A percentile compares a stretch with the other conserved stretches of the same genome.
Evolutionary conservation across 202 grass and related monocot species (phyloP).

Genomic region (Setaria italica): DNA sequence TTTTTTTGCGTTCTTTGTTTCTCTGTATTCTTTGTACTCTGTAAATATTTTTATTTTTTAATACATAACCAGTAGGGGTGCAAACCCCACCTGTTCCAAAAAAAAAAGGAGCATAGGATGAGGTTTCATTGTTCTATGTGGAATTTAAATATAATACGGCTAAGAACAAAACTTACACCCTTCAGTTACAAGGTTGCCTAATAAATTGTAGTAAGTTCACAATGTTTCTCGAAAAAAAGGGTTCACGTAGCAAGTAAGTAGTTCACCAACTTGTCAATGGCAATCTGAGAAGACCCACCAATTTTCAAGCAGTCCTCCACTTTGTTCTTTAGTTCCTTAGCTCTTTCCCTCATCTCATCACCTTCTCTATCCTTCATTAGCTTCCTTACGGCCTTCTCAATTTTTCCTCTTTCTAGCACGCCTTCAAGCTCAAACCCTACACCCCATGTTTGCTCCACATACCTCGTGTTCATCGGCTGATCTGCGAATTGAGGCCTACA

Average conservation of each 20-base stretch:
- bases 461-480: constrained; percentile 74
- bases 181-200: too few species aligned
- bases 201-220: too few species aligned
- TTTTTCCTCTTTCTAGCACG: constrained; percentile 33
- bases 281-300: constrained; percentile 40
- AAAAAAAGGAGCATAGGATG: too few species aligned
- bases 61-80: too few species aligned
- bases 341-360: constrained; percentile 44
- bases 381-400: constrained; percentile 39
- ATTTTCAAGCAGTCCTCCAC: background rate
- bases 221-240: background rate
- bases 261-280: constrained; percentile 44
- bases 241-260: background rate
- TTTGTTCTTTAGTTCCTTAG: constrained; percentile 29
- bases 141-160: too few species aligned
- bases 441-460: constrained; percentile 53
- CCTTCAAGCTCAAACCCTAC: constrained; percentile 58
- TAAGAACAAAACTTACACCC: too few species aligned
- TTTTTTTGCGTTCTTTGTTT: too few species aligned
- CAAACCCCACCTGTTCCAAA: too few species aligned
- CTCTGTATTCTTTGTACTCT: too few species aligned
- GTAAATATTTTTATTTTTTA: too few species aligned
- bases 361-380: constrained; percentile 48
- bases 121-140: too few species aligned
- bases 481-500: constrained; percentile 61